Percentiles rank a stretch among this genome's conserved stretches.
phyloP scores from a whole-genome alignment of 2,329 filamentous ascomycete species.

The Coniella vitis region DNA sequence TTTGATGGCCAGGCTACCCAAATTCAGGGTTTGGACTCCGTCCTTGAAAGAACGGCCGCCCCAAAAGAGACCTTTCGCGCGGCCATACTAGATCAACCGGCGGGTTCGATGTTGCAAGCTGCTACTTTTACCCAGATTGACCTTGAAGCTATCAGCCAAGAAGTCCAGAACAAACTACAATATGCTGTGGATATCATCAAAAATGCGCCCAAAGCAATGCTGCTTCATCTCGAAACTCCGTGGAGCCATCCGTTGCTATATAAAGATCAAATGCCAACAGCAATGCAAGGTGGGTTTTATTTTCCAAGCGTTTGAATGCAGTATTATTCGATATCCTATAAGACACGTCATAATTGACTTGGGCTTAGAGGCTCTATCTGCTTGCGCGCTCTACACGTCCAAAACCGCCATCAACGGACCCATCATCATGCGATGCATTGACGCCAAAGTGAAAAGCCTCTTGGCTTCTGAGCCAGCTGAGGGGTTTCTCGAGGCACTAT shows the following conservation, averaged over 20 bases:
- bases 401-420: constrained; percentile 41
- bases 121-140: neutral
- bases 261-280: constrained; percentile 41
- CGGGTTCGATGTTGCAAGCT: neutral
- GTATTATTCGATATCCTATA: neutral
- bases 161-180: constrained; percentile 6
- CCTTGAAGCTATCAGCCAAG: constrained; percentile 1
- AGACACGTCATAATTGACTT: neutral
- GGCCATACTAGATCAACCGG: neutral
- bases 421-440: constrained; percentile 42
- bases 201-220: constrained; percentile 40
- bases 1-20: neutral
- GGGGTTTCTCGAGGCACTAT: constrained; percentile 26
- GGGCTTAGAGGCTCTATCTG: constrained; percentile 40
- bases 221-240: constrained; percentile 40
- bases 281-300: constrained; percentile 37
- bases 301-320: too few relatives aligned
- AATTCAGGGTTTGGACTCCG: too few relatives aligned
- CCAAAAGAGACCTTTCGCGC: neutral
- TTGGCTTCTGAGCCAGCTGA: constrained; percentile 27
- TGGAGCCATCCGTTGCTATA: constrained; percentile 50
- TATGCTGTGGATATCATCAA: constrained; percentile 42
- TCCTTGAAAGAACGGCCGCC: too few relatives aligned
- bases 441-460: constrained; percentile 36
- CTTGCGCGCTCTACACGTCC: constrained; percentile 45